A percentile compares a stretch with the other conserved stretches of the same genome.
phyloP scores from a whole-genome alignment of 805 yeast genomes.

The Clavispora vitiphila region DNA sequence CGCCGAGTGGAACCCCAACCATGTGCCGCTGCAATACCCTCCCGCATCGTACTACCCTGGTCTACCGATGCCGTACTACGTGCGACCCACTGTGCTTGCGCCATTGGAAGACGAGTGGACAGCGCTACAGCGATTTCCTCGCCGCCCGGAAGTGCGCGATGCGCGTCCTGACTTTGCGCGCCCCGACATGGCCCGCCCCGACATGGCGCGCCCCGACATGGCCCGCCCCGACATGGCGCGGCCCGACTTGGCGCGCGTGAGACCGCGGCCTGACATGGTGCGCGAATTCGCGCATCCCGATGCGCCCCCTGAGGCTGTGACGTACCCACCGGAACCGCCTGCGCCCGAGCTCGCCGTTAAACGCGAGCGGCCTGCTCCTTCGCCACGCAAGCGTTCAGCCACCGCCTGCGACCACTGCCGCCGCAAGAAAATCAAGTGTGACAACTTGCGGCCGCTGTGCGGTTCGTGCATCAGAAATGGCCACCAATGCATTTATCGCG shows the following conservation, averaged over 20 bases:
- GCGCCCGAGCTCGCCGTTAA: background rate
- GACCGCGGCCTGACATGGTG: background rate
- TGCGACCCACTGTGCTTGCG: background rate
- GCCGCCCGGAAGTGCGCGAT: background rate
- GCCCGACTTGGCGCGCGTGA: background rate
- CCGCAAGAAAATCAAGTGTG: slow-evolving; percentile 33
- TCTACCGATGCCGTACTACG: background rate
- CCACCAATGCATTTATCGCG: slow-evolving; percentile 25
- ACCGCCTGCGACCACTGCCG: slow-evolving; percentile 38
- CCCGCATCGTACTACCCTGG: background rate
- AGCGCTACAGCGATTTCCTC: background rate
- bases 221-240: background rate
- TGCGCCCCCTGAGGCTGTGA: background rate
- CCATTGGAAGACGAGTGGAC: background rate
- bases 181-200: background rate
- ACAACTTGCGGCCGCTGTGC: slow-evolving; percentile 30
- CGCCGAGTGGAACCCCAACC: background rate
- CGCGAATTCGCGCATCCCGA: background rate
- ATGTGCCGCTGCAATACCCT: background rate
- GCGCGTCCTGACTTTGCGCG: background rate
- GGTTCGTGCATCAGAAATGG: slow-evolving; percentile 30
- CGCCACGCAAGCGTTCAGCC: slow-evolving; percentile 4
- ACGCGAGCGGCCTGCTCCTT: background rate
- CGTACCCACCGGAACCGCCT: background rate
- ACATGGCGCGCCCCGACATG: background rate